These are phyloP conservation scores for Calocybe cyanea DNA, from an alignment of 768 basidiomycete species.

Conservation along the genomic window DNA sequence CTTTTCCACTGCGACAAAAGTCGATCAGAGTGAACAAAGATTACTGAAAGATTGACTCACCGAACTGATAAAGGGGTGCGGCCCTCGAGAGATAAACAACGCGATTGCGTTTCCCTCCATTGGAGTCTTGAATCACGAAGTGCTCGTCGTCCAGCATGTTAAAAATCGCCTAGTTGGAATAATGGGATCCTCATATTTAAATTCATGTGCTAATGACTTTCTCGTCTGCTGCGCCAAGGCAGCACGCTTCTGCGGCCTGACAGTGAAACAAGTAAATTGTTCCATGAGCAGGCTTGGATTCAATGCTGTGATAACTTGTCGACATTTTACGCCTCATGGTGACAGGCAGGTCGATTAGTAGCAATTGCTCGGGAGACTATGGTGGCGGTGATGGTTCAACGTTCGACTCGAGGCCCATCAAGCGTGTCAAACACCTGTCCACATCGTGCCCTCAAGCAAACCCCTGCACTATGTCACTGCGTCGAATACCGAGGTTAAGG, in stretches of 20 bases:
- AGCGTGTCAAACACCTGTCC: too few species aligned
- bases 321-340: too few species aligned
- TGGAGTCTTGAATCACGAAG: constrained; percentile 39
- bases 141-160: constrained; percentile 30
- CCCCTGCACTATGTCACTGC: not conserved
- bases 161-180: not conserved
- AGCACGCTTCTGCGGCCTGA: not conserved
- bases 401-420: too few species aligned
- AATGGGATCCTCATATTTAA: not conserved
- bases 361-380: too few species aligned
- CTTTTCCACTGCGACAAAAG: constrained; percentile 12
- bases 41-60: constrained; percentile 25
- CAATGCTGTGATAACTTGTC: too few species aligned
- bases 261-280: too few species aligned
- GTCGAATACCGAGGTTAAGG: not conserved
- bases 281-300: too few species aligned
- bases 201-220: not conserved
- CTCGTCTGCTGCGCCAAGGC: not conserved
- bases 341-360: too few species aligned
- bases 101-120: constrained; percentile 37
- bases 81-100: constrained; percentile 35
- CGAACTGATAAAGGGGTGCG: constrained; percentile 31
- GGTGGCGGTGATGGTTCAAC: too few species aligned
- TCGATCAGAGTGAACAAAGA: constrained; percentile 4
- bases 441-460: not conserved